Percentiles rank a stretch among this genome's conserved stretches.
Evolutionary conservation across 768 basidiomycete genomes (phyloP).

Genomic region (Galerina marginata): DNA sequence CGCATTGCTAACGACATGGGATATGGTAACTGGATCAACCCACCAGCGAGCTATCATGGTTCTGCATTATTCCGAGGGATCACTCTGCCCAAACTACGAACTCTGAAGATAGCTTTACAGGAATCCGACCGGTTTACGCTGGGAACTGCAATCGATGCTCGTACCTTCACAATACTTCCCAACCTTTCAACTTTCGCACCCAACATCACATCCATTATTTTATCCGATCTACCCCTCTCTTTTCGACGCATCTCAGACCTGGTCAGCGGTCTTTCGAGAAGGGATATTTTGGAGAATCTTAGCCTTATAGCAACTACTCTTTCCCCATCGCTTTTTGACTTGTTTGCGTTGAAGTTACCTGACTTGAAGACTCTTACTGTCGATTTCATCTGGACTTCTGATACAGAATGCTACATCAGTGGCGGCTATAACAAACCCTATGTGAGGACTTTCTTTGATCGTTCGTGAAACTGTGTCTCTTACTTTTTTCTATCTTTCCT

Average conservation of each 20-base stretch:
- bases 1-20: neutral
- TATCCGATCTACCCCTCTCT: neutral
- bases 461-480: too few relatives aligned
- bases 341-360: neutral
- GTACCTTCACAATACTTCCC: neutral
- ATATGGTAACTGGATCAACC: conserved; percentile 1
- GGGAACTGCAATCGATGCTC: neutral
- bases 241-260: neutral
- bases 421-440: too few relatives aligned
- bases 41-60: neutral
- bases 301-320: neutral
- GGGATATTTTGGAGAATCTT: neutral
- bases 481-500: too few relatives aligned
- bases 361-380: neutral
- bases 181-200: neutral
- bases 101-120: neutral
- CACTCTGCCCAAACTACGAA: neutral
- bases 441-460: neutral
- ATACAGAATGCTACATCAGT: neutral
- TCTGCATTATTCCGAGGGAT: neutral
- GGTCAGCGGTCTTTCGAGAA: neutral
- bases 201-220: neutral
- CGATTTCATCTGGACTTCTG: neutral
- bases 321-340: neutral
- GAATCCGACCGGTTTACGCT: neutral